Base-by-base conservation (phyloP, 257 asterid species). In the Scutellaria galericulata region DNA sequence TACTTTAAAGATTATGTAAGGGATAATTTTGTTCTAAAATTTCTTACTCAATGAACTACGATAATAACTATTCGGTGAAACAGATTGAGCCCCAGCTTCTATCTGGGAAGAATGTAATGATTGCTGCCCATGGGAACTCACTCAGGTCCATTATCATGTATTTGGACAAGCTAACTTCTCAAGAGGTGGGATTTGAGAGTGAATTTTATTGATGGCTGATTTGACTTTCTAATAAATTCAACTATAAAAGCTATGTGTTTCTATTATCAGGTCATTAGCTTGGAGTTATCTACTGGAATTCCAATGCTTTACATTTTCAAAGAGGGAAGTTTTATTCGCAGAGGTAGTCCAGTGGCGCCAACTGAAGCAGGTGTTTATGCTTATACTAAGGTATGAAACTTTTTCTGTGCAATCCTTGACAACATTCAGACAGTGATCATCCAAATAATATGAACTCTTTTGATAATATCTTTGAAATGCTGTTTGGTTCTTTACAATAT, bases 51-150 rank as follows among this genome's bases (percentile, higher is more conserved):
- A 76, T 46, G 31, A 20, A 9, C 12, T 58, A 46, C 58, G 68
- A 68, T 72, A 7, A 50, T 74, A 50, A 77, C 55, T 68, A 10
- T 73, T 31, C 63, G 31, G 62, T 85, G 48, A 18, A 86, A 82
- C 90, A 95, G 98, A 92, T 92, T 73, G 96, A 86, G 77, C 98
- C 97, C 50, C 86, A 86, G 82, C 94, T 95, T 67, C 77, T 74
- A 45, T 63, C 80, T 27, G 99, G 98, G 57, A 88, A 92, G 75
- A 86, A 95, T 64, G 87, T 95, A 55, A 90, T 91, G 98, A 92
- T 95, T 76, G 98, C 98, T 14, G 99, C 99, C 14, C 99, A 95
- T 70, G 99, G 98, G 35, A 95, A 95, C 76, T 95, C 99, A 5
- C 86, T 95, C 79, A 87, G 99, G 86, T 95, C 99, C 59, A 95